phyloP scores from a whole-genome alignment of 139 green algal genomes.

The Micromonas commoda region DNA sequence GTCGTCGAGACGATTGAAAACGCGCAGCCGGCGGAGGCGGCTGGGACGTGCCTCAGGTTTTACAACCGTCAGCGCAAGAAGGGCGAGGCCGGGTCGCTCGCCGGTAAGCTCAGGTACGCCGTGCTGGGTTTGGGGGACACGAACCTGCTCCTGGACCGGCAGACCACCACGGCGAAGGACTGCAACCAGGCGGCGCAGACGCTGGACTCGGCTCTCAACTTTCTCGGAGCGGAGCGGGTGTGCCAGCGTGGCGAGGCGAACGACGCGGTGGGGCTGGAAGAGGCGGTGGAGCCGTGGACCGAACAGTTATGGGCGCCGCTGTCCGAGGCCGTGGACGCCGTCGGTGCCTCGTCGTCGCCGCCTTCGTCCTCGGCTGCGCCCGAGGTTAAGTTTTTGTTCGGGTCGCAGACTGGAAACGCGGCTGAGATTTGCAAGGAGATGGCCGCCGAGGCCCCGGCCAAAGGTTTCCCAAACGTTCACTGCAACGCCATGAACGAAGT shows the following conservation, averaged over 20 bases:
- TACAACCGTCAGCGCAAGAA: slow-evolving; percentile 30
- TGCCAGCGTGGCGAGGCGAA: slow-evolving; percentile 22
- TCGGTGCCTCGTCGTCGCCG: too few species aligned
- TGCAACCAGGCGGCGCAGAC: slow-evolving; percentile 36
- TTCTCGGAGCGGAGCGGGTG: slow-evolving; percentile 15
- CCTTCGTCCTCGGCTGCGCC: neutral
- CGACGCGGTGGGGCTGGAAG: slow-evolving; percentile 32
- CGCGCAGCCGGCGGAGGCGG: slow-evolving; percentile 28
- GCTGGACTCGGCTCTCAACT: slow-evolving; percentile 16
- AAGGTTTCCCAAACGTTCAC: slow-evolving; percentile 43
- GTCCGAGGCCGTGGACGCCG: neutral
- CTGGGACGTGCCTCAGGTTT: slow-evolving; percentile 21
- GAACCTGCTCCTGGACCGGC: slow-evolving; percentile 36
- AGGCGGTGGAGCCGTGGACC: slow-evolving; percentile 30
- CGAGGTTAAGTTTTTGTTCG: slow-evolving; percentile 61
- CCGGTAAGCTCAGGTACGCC: slow-evolving; percentile 22
- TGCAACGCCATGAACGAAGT: slow-evolving; percentile 68
- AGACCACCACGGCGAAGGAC: slow-evolving; percentile 40
- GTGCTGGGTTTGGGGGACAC: slow-evolving; percentile 34
- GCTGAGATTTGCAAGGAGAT: slow-evolving; percentile 84
- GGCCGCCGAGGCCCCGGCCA: slow-evolving; percentile 56
- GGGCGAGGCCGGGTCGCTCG: neutral
- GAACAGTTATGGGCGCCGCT: slow-evolving; percentile 11
- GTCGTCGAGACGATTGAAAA: slow-evolving; percentile 36
- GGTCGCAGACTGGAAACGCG: slow-evolving; percentile 82